These are phyloP conservation scores for Lachnellula occidentalis DNA, from an alignment of 2,329 filamentous ascomycete species.

Conservation along the genomic window DNA sequence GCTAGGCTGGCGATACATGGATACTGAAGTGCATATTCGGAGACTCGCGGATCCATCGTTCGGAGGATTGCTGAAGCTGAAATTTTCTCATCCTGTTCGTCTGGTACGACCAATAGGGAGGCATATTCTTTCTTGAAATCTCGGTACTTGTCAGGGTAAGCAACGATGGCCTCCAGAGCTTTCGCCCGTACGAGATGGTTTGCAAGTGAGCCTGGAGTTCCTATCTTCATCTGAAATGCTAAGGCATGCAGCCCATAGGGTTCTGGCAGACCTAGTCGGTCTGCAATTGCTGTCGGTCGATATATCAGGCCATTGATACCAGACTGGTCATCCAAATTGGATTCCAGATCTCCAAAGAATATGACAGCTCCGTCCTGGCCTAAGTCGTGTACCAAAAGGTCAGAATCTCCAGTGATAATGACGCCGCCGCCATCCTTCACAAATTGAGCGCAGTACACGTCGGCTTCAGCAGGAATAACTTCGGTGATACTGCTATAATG, in stretches of 20 bases:
- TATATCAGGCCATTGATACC: constrained; percentile 29
- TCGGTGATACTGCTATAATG: constrained; percentile 40
- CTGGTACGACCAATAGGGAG: background rate
- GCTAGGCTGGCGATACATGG: constrained; percentile 16
- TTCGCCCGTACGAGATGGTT: constrained; percentile 22
- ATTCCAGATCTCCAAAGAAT: constrained; percentile 59
- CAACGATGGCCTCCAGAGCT: constrained; percentile 13
- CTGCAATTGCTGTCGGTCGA: constrained; percentile 39
- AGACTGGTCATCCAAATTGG: constrained; percentile 9
- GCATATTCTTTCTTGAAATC: constrained; percentile 25
- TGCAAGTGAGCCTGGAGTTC: constrained; percentile 22
- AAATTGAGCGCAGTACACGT: constrained; percentile 68
- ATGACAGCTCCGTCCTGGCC: constrained; percentile 56
- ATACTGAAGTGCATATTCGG: constrained; percentile 45
- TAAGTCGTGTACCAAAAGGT: constrained; percentile 71
- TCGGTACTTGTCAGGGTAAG: constrained; percentile 13
- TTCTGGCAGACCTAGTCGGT: constrained; percentile 37
- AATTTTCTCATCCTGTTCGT: background rate
- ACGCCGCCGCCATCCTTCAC: constrained; percentile 49
- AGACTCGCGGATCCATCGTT: constrained; percentile 43
- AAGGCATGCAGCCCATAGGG: constrained; percentile 35
- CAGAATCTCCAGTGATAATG: constrained; percentile 80
- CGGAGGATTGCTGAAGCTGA: constrained; percentile 6
- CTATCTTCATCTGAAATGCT: constrained; percentile 30
- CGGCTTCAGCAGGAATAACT: constrained; percentile 79